A percentile compares a stretch with the other conserved stretches of the same genome.
phyloP scores from a whole-genome alignment of 306 rosid species.

The Lathyrus tuberosus region DNA sequence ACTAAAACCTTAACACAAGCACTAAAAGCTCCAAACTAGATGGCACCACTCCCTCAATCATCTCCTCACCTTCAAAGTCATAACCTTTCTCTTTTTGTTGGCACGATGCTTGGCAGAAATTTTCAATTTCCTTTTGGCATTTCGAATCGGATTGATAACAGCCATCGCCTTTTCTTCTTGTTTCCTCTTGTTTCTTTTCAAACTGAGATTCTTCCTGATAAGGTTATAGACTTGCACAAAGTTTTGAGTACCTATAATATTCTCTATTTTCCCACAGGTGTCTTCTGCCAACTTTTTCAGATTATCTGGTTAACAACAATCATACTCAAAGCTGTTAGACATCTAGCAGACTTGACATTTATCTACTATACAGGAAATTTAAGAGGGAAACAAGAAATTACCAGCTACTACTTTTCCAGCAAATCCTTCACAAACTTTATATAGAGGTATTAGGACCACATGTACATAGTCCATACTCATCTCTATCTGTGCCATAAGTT shows the following conservation, averaged over 20 bases:
- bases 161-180: constrained; percentile 84
- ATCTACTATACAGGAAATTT: constrained; percentile 4
- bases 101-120: constrained; percentile 74
- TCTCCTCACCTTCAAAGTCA: constrained; percentile 61
- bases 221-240: constrained; percentile 56
- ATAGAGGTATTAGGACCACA: constrained; percentile 66
- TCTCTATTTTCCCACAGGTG: constrained; percentile 50
- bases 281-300: constrained; percentile 65
- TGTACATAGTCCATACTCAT: constrained; percentile 58
- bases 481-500: constrained; percentile 53
- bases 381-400: constrained; percentile 34
- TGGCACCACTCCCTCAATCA: constrained; percentile 26
- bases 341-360: constrained; percentile 18
- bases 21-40: too few relatives aligned
- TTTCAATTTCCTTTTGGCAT: constrained; percentile 76
- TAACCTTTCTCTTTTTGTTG: constrained; percentile 76
- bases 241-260: constrained; percentile 58
- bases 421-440: constrained; percentile 83
- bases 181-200: constrained; percentile 78
- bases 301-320: constrained; percentile 51
- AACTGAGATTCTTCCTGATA: constrained; percentile 63
- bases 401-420: constrained; percentile 77
- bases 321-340: constrained; percentile 20
- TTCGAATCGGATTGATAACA: constrained; percentile 72
- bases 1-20: not conserved